Evolutionary conservation across 108 stramenopile genomes (phyloP), one percentile per base, ranked within the genome.

Genomic region (Cyclotella choctawhatcheeana): DNA sequence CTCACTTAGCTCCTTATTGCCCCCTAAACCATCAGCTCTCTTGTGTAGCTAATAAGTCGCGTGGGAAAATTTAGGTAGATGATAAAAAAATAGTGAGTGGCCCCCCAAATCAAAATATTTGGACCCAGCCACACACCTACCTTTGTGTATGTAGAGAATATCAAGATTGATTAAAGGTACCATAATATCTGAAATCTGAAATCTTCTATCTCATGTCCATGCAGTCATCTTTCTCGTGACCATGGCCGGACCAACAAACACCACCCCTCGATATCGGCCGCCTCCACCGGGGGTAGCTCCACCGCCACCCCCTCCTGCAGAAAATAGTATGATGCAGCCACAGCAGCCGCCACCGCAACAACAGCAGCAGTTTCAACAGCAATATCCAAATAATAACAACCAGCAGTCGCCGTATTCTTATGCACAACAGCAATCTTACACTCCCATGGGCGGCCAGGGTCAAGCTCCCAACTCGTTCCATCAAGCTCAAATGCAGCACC

Each of bases 221-320:
- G n/a, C n/a, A n/a, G n/a, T n/a, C n/a, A n/a, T n/a, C n/a, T n/a
- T n/a, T n/a, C n/a, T n/a, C n/a, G n/a, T n/a, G n/a, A n/a, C n/a
- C 59, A 74, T 74, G 73, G 73, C 64, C 10, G 77, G 66, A 20
- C 68, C 74, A 40, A 83, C 69, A 54, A 79, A 77, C 67, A 79
- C 77, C 25, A 48, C 59, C n/a, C 72, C 71, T 10, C 66, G 70
- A 13, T 73, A 77, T 31, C 81, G 76, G 16, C 71, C 76, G n/a
- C 72, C 72, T 61, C 81, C 71, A 18, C 81, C 76, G 22, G 72
- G 71, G 24, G 75, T 62, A 67, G 53, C 76, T 0, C 82, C 72
- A 22, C 74, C 73, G 17, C 83, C 70, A 1, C 74, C 74, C 27
- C 83, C 74, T 13, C 60, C 69, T n/a, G n/a, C n/a, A n/a, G n/a